Base-by-base conservation (phyloP, 1,284 basidiomycete species). In the Ustilago esculenta region DNA sequence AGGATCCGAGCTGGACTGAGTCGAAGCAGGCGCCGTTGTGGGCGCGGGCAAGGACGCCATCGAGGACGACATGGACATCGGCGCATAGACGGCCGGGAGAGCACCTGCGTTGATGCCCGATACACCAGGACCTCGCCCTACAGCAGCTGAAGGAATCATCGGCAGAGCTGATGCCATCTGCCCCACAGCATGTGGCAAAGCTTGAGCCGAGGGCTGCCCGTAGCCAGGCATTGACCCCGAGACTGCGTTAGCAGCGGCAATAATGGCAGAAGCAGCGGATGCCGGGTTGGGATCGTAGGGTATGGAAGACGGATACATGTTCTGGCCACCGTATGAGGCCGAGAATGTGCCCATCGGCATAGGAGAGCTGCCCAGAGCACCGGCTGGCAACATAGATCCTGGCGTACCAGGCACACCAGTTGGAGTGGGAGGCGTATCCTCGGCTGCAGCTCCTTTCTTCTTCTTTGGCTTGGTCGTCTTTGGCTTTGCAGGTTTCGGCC, bases 401-500 rank as follows among this genome's bases (percentile, higher is more conserved):
- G 46, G 41, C 23, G 30, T 14, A 15, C 33, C 52, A 14, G 37
- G 33, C 1, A 40, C 30, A n/a, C 42, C 37, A 5, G 59, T n/a
- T 2, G 45, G 15, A 4, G 52, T 32, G 0, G 36, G 4, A 18
- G 49, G 30, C 25, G 42, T 15, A 18, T 53, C 36, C 20, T 59
- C 60, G 23, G 46, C 48, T 34, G 51, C 50, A 10, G 52, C 42
- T 6, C 51, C 50, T 30, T 71, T 66, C 52, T 72, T 67, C 45
- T 72, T 72, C 50, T 63, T 63, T 14, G 60, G 34, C 45, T 69
- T 69, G 34, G 44, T 35, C 18, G 59, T 10, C 36, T 70, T 70
- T 14, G 63, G 23, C 30, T 72, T 72, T 27, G 67, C 49, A 1
- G 67, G 43, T 33, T 68, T 68, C n/a, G 58, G 54, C 42, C 63